phyloP scores from a whole-genome alignment of 129 eudicot species.

The Saussurea involucrata region DNA sequence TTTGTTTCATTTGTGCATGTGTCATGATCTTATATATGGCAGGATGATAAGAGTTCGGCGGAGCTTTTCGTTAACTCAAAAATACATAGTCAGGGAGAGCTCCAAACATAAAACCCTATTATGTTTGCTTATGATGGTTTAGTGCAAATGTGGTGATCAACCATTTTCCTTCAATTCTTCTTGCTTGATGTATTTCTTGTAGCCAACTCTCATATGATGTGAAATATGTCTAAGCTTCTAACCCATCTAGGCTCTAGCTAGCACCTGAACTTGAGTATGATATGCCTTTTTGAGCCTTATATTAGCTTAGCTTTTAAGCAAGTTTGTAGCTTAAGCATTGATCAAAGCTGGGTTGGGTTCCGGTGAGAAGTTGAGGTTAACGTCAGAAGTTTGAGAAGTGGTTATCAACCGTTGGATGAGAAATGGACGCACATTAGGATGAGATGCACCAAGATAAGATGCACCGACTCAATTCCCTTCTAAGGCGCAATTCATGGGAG shows the following conservation, averaged over 20 bases:
- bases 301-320: neutral
- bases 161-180: slow-evolving; percentile 1
- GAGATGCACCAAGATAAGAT: too few species aligned
- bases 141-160: slow-evolving; percentile 6
- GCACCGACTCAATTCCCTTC: too few species aligned
- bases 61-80: neutral
- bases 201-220: neutral
- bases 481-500: too few species aligned
- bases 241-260: neutral
- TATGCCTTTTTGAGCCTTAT: neutral
- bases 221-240: neutral
- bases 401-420: too few species aligned
- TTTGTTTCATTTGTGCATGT: neutral
- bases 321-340: neutral
- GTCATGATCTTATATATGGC: neutral
- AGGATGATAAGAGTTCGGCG: neutral
- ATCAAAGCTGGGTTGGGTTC: too few species aligned
- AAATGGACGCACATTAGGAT: too few species aligned
- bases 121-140: neutral
- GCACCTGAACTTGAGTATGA: neutral
- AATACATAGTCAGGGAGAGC: neutral
- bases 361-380: too few species aligned
- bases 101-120: neutral
- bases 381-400: too few species aligned
- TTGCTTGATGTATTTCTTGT: slow-evolving; percentile 12